Percentiles rank a stretch among this genome's conserved stretches.
These are phyloP conservation scores for Cercospora sp. DNA, from an alignment of 2,329 filamentous ascomycete genomes.

Conservation along the genomic window DNA sequence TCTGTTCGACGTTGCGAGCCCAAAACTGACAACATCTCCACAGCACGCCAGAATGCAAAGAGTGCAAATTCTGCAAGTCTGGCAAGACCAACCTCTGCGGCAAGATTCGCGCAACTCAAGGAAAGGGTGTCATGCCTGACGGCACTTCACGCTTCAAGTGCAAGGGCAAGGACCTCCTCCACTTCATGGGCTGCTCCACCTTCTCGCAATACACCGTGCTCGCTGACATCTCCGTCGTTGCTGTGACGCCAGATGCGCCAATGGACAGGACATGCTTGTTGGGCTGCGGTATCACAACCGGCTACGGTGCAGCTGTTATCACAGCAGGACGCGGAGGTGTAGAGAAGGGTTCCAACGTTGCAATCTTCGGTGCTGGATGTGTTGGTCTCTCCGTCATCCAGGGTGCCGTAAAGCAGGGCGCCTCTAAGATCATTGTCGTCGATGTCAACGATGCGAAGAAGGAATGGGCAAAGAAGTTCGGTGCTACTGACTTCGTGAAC, in stretches of 20 bases:
- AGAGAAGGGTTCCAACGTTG: slow-evolving; percentile 84
- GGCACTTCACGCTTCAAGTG: slow-evolving; percentile 91
- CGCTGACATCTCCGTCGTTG: slow-evolving; percentile 95
- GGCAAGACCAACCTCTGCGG: slow-evolving; percentile 99
- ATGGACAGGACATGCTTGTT: slow-evolving; percentile 96
- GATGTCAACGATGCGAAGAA: slow-evolving; percentile 89
- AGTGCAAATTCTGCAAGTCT: slow-evolving; percentile 99
- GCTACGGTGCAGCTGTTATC: slow-evolving; percentile 92
- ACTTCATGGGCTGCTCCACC: slow-evolving; percentile 99
- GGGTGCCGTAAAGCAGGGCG: slow-evolving; percentile 82
- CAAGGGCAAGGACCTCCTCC: slow-evolving; percentile 91
- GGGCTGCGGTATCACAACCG: slow-evolving; percentile 97
- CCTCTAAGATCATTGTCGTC: slow-evolving; percentile 73
- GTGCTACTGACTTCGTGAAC: slow-evolving; percentile 96
- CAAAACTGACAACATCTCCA: neutral
- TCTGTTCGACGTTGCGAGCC: neutral
- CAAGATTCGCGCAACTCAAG: slow-evolving; percentile 97
- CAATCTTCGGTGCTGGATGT: slow-evolving; percentile 92
- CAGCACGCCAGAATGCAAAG: slow-evolving; percentile 92
- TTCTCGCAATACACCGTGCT: slow-evolving; percentile 99
- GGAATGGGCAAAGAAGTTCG: slow-evolving; percentile 90
- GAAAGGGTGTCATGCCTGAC: slow-evolving; percentile 94
- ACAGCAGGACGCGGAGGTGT: slow-evolving; percentile 70
- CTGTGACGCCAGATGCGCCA: slow-evolving; percentile 83
- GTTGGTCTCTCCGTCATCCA: slow-evolving; percentile 95